Percentiles rank a stretch among this genome's conserved stretches.
Conservation (phyloP, 2,329 filamentous ascomycete species). For the Hymenoscyphus scutula region DNA sequence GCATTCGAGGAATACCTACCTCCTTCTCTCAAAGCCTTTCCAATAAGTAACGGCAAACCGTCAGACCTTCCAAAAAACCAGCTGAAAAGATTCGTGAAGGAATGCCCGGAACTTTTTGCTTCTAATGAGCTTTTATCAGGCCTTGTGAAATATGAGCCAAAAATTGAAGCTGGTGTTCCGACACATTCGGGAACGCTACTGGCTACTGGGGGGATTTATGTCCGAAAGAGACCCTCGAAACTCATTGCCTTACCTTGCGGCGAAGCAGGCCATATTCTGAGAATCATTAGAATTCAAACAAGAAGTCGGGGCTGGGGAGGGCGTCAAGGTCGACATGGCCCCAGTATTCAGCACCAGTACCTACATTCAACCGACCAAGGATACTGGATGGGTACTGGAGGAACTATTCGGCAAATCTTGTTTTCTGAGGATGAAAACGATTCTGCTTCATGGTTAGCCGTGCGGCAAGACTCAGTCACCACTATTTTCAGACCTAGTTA, state of each 20-base stretch:
- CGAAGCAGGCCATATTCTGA: conserved; percentile 33
- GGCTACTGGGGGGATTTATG: conserved; percentile 25
- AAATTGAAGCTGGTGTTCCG: conserved; percentile 9
- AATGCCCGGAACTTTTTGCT: conserved; percentile 29
- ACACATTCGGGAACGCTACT: conserved; percentile 24
- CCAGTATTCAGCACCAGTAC: conserved; percentile 26
- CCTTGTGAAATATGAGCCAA: conserved; percentile 8
- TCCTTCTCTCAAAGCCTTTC: conserved; percentile 23
- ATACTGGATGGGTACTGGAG: conserved; percentile 36
- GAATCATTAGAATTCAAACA: conserved; percentile 29
- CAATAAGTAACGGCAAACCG: conserved; percentile 12
- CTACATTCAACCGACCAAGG: conserved; percentile 27
- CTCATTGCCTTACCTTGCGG: conserved; percentile 34
- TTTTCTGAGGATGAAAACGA: conserved; percentile 41
- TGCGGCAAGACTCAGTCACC: conserved; percentile 42
- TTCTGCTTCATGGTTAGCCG: conserved; percentile 44
- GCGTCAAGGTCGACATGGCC: conserved; percentile 19
- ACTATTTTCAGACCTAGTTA: conserved; percentile 43
- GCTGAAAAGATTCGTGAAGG: conserved; percentile 28
- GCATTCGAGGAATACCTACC: conserved; percentile 29
- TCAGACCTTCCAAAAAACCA: conserved; percentile 21
- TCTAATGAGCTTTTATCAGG: conserved; percentile 20
- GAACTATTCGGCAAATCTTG: conserved; percentile 48
- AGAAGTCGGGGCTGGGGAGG: conserved; percentile 33
- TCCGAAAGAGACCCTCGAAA: conserved; percentile 22